A percentile compares a stretch with the other conserved stretches of the same genome.
Conservation (phyloP, 2,329 filamentous ascomycete species). For the Aspergillus felis region DNA sequence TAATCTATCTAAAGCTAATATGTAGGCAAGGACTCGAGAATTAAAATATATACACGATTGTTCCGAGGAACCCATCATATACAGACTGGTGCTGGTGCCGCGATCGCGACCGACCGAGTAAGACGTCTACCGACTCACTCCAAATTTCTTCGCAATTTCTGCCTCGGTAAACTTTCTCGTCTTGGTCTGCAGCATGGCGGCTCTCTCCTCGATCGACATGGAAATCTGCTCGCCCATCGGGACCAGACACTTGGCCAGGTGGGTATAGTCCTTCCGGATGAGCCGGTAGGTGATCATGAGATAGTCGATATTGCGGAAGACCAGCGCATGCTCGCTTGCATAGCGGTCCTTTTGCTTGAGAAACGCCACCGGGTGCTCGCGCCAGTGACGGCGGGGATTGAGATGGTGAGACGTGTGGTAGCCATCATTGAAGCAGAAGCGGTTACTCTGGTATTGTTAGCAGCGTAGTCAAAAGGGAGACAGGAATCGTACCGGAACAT, state of each 20-base stretch:
- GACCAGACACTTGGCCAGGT: slow-evolving; percentile 66
- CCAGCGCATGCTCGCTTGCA: slow-evolving; percentile 62
- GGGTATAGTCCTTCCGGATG: slow-evolving; percentile 66
- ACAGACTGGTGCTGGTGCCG: not conserved
- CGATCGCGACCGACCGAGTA: not conserved
- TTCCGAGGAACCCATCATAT: not conserved
- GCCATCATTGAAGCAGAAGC: slow-evolving; percentile 78
- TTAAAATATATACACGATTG: not conserved
- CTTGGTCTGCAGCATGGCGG: slow-evolving; percentile 59
- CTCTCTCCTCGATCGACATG: slow-evolving; percentile 62
- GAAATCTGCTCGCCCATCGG: slow-evolving; percentile 68
- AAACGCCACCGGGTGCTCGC: slow-evolving; percentile 72
- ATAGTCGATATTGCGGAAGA: slow-evolving; percentile 80
- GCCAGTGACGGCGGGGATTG: slow-evolving; percentile 62
- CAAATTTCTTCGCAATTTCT: slow-evolving; percentile 46
- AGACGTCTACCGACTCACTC: not conserved
- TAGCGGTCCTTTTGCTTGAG: slow-evolving; percentile 66
- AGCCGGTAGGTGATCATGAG: slow-evolving; percentile 68
- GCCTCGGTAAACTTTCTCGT: slow-evolving; percentile 64
- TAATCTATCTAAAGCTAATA: not conserved
- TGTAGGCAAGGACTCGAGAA: too few relatives aligned
- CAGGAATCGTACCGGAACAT: slow-evolving; percentile 63
- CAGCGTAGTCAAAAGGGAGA: not conserved
- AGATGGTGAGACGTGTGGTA: slow-evolving; percentile 64
- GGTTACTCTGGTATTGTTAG: slow-evolving; percentile 59